Base-by-base conservation (phyloP, 2,329 filamentous ascomycete species). In the Nemania sp. region DNA sequence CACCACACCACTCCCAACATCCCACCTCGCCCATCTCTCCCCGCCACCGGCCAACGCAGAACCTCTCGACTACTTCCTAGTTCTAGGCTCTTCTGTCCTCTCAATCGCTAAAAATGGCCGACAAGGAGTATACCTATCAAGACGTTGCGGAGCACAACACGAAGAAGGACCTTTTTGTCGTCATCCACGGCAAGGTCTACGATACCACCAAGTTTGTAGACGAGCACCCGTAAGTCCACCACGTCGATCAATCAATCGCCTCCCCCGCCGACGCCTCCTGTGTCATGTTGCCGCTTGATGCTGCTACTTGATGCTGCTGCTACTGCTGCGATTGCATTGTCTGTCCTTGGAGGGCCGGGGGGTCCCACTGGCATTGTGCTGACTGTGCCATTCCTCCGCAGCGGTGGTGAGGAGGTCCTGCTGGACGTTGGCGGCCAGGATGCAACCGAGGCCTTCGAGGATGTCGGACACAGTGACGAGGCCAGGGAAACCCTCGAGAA, bases 391-490 rank as follows among this genome's bases (percentile, higher is more conserved):
- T 56, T 57, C 51, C 42, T 57, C 61, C 67, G 43, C 74, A 98
- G 95, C 72, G 95, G 95, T 83, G 95, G 95, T 81, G 95, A 99
- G 81, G 95, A 99, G 82, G 95, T 99, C 71, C 83, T 99, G 66
- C 89, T 99, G 70, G 95, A 99, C 71, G 93, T 98, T 67, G 95
- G 84, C 73, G 95, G 95, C 70, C 93, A 97, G 81, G 95, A 99
- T 79, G 90, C 91, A 73, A 97, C 94, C 71, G 95, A 98, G 81
- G 94, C 95, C 64, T 99, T 99, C 76, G 95, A 99, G 83, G 95
- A 99, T 79, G 95, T 99, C 73, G 95, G 95, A 75, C 95, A 99
- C 89, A 96, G 91, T 73, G 95, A 99, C 79, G 95, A 99, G 84
- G 95, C 95, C 69, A 90, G 95, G 69, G 94, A 98, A 82, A 94